phyloP scores from a whole-genome alignment of 2,329 filamentous ascomycete species.

The Fusarium bulbicola region DNA sequence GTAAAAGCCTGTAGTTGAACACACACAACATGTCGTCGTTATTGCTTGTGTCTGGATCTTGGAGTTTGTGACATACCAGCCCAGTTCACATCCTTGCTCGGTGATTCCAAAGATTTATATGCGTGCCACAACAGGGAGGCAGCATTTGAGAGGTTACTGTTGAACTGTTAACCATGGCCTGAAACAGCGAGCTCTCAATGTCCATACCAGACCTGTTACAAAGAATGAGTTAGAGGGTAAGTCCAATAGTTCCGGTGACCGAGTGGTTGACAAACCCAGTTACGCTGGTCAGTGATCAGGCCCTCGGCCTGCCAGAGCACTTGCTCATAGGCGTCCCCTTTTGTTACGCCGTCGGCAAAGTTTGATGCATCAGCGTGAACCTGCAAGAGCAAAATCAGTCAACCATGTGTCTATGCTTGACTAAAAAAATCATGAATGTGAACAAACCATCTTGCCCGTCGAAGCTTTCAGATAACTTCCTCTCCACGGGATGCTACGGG shows the following conservation, averaged over 20 bases:
- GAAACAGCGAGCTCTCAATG: not conserved
- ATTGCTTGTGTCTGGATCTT: not conserved
- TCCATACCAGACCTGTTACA: constrained; percentile 42
- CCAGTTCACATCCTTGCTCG: constrained; percentile 79
- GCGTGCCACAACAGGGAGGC: constrained; percentile 83
- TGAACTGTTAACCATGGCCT: constrained; percentile 5
- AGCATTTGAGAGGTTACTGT: constrained; percentile 79
- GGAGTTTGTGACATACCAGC: constrained; percentile 58
- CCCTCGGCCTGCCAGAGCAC: constrained; percentile 75
- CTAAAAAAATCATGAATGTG: not conserved
- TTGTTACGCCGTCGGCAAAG: constrained; percentile 72
- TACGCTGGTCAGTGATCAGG: constrained; percentile 76
- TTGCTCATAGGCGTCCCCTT: constrained; percentile 78
- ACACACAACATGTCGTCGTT: constrained; percentile 10
- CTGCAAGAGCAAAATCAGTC: constrained; percentile 48
- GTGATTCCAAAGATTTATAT: constrained; percentile 74
- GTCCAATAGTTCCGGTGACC: constrained; percentile 9
- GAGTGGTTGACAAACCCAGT: constrained; percentile 70
- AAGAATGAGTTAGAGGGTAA: constrained; percentile 10
- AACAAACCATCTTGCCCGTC: constrained; percentile 27
- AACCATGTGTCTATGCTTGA: not conserved
- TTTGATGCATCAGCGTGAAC: constrained; percentile 83
- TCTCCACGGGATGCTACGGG: no score
- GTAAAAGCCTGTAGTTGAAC: constrained; percentile 70
- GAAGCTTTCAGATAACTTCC: not conserved